These are phyloP conservation scores for Magnaporthiopsis poae DNA, from an alignment of 2,329 filamentous ascomycete species.

Conservation along the genomic window DNA sequence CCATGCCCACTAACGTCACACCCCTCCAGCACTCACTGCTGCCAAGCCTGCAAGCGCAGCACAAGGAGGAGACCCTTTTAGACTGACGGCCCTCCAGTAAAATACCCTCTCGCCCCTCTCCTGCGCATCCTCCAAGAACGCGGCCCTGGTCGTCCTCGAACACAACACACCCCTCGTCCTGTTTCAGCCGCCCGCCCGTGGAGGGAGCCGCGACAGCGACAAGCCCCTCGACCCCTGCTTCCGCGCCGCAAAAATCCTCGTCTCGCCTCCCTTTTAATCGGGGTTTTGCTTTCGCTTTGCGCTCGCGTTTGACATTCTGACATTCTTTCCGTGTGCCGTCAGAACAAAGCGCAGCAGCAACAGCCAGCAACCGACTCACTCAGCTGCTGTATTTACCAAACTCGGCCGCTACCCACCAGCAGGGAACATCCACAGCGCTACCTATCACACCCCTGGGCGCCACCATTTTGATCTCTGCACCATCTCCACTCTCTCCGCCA, in stretches of 20 bases:
- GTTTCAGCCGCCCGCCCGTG: constrained; percentile 19
- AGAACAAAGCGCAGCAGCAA: neutral
- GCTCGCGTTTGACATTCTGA: neutral
- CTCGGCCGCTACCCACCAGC: neutral
- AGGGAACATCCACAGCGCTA: neutral
- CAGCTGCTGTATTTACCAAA: neutral
- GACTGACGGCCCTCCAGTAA: too few species aligned
- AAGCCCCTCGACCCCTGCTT: constrained; percentile 8
- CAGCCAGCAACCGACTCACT: neutral
- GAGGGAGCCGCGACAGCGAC: constrained; percentile 4
- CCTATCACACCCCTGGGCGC: neutral
- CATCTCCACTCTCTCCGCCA: neutral
- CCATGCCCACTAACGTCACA: neutral
- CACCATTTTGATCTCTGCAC: neutral
- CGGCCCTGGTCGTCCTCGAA: constrained; percentile 17
- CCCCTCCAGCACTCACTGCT: neutral
- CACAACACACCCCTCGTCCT: constrained; percentile 16
- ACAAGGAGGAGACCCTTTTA: neutral
- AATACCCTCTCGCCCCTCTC: too few species aligned
- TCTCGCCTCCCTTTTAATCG: neutral
- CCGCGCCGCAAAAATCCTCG: neutral
- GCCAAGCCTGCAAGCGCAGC: neutral
- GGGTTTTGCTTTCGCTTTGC: neutral
- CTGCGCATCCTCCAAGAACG: neutral
- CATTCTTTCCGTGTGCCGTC: neutral